A percentile compares a stretch with the other conserved stretches of the same genome.
These are phyloP conservation scores for Bryopsis sp. DNA, from an alignment of 139 green algal genomes.

Conservation along the genomic window DNA sequence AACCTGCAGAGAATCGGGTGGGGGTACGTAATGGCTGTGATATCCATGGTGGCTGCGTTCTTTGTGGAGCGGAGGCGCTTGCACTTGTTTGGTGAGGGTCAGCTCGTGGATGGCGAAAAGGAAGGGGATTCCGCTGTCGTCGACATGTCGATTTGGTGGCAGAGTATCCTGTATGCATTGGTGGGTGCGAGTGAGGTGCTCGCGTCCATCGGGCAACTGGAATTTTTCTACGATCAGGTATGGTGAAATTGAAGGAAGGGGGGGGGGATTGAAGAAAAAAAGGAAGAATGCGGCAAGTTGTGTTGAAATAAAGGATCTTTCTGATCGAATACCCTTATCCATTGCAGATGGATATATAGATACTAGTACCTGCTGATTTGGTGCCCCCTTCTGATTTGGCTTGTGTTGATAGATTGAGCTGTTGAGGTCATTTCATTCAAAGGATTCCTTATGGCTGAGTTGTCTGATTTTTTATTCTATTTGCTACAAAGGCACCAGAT, in stretches of 20 bases:
- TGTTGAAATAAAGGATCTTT: not conserved
- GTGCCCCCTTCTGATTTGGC: not conserved
- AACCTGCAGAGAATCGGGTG: conserved; percentile 73
- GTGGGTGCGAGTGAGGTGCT: conserved; percentile 79
- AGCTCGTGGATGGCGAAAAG: not conserved
- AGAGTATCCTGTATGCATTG: conserved; percentile 76
- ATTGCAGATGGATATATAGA: not conserved
- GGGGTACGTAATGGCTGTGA: conserved; percentile 62
- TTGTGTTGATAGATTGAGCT: not conserved
- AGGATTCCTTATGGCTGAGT: not conserved
- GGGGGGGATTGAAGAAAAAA: too few species aligned
- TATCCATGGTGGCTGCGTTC: conserved; percentile 64
- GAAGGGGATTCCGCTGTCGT: conserved; percentile 4
- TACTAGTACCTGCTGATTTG: not conserved
- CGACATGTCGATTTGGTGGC: conserved; percentile 33
- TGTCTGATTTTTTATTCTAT: not conserved
- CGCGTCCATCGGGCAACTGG: conserved; percentile 80
- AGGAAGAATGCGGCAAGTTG: too few species aligned
- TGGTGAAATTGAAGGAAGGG: too few species aligned
- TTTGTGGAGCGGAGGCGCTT: conserved; percentile 53
- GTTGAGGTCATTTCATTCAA: not conserved
- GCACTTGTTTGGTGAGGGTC: not conserved
- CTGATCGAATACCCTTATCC: not conserved
- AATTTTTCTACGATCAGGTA: conserved; percentile 91
- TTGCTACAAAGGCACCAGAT: conserved; percentile 82